Conservation (phyloP, 768 basidiomycete genomes). For the Boletus tomentosulus region DNA sequence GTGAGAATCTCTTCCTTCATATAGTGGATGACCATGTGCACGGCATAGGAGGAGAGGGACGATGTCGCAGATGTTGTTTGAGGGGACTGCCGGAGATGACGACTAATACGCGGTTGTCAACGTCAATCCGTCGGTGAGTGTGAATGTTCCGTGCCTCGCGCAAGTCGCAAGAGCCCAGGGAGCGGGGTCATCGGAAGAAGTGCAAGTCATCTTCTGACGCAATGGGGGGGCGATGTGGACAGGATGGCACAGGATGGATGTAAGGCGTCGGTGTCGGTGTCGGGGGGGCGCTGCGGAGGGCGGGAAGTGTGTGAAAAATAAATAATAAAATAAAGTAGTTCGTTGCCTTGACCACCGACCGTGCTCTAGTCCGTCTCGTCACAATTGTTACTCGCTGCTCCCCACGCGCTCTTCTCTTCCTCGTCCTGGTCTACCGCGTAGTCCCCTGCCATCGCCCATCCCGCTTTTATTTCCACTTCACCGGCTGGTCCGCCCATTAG, state of each 20-base stretch:
- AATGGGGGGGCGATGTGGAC: neutral
- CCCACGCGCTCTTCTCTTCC: slow-evolving; percentile 21
- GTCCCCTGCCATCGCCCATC: slow-evolving; percentile 8
- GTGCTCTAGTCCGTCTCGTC: slow-evolving; percentile 32
- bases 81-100: too few relatives aligned
- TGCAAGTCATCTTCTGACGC: too few relatives aligned
- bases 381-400: slow-evolving; percentile 17
- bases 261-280: neutral
- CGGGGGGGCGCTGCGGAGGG: too few relatives aligned
- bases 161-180: too few relatives aligned
- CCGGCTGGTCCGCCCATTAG: slow-evolving; percentile 57
- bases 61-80: too few relatives aligned
- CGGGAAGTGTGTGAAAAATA: neutral
- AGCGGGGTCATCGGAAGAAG: too few relatives aligned
- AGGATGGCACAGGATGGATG: neutral
- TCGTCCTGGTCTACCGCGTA: slow-evolving; percentile 23
- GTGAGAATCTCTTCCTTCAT: neutral
- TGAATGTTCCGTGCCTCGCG: too few relatives aligned
- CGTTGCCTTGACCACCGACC: slow-evolving; percentile 55
- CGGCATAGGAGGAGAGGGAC: too few relatives aligned
- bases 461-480: slow-evolving; percentile 7
- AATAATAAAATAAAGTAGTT: slow-evolving; percentile 1
- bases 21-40: too few relatives aligned
- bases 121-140: too few relatives aligned
- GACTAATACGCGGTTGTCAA: too few relatives aligned